Evolutionary conservation across 257 asterid species (phyloP).

Genomic region (Solanum appendiculatum): DNA sequence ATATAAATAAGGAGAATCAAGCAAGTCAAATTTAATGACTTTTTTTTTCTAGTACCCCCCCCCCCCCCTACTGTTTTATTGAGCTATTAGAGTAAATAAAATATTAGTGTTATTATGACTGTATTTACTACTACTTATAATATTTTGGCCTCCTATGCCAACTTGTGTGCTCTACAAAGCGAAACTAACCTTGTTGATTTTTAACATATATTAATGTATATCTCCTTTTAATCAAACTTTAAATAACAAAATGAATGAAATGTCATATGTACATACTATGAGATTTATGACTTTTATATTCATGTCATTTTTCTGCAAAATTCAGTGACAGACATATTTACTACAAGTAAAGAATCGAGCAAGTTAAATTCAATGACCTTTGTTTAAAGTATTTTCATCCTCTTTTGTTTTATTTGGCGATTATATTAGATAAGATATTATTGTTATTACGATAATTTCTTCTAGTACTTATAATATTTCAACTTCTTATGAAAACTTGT

Average conservation of each 20-base stretch:
- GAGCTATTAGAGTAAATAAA: neutral
- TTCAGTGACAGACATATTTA: neutral
- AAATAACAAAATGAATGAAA: neutral
- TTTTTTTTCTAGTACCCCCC: neutral
- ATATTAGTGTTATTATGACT: neutral
- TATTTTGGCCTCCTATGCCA: neutral
- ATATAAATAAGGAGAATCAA: neutral
- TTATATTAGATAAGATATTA: neutral
- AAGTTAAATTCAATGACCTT: neutral
- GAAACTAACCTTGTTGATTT: neutral
- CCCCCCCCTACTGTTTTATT: too few species aligned
- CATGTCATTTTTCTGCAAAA: neutral
- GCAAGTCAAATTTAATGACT: neutral
- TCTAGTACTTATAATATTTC: neutral
- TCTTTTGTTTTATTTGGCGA: neutral
- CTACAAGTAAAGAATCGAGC: neutral
- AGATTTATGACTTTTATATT: neutral
- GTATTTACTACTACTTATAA: neutral
- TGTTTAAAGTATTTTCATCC: neutral
- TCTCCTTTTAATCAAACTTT: neutral
- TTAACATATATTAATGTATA: neutral
- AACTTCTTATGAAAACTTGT: neutral
- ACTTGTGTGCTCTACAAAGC: neutral
- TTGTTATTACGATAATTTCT: neutral
- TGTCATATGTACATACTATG: too few species aligned